Evolutionary conservation across 2,329 filamentous ascomycete genomes (phyloP).

Genomic region (Aspergillus pseudoterreus): DNA sequence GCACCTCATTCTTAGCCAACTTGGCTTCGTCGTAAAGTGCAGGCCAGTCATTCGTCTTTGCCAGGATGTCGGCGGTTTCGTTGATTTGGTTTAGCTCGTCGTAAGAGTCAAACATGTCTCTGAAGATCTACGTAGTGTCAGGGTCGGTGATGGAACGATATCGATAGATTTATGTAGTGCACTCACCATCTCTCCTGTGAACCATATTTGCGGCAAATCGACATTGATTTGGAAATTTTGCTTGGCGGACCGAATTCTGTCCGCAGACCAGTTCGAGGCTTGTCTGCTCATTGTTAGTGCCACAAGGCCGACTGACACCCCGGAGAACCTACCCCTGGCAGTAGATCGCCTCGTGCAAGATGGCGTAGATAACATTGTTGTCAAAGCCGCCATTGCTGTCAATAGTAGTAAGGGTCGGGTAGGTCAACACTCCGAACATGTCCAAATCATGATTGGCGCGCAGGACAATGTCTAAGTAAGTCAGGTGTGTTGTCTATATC

Average conservation of each 20-base stretch:
- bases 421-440: constrained; percentile 70
- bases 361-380: constrained; percentile 73
- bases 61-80: constrained; percentile 67
- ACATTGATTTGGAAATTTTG: constrained; percentile 46
- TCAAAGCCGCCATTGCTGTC: constrained; percentile 70
- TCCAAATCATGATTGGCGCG: constrained; percentile 69
- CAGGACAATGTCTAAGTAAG: constrained; percentile 57
- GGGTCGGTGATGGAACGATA: background rate
- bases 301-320: background rate
- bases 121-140: constrained; percentile 57
- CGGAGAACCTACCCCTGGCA: constrained; percentile 55
- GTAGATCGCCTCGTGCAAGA: constrained; percentile 87
- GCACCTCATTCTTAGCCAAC: constrained; percentile 72
- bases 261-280: constrained; percentile 72
- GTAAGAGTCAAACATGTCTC: constrained; percentile 78
- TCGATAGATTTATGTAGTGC: background rate
- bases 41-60: constrained; percentile 66
- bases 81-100: constrained; percentile 68
- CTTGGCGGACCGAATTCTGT: constrained; percentile 33
- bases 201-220: constrained; percentile 59
- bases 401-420: constrained; percentile 64
- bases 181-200: constrained; percentile 80
- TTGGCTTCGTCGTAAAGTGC: constrained; percentile 71
- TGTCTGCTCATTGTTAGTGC: constrained; percentile 36
- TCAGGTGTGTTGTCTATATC: background rate